Evolutionary conservation across 345 rosid genomes (phyloP), one percentile per base, ranked within the genome.

Genomic region (Rhizophora apiculata): DNA sequence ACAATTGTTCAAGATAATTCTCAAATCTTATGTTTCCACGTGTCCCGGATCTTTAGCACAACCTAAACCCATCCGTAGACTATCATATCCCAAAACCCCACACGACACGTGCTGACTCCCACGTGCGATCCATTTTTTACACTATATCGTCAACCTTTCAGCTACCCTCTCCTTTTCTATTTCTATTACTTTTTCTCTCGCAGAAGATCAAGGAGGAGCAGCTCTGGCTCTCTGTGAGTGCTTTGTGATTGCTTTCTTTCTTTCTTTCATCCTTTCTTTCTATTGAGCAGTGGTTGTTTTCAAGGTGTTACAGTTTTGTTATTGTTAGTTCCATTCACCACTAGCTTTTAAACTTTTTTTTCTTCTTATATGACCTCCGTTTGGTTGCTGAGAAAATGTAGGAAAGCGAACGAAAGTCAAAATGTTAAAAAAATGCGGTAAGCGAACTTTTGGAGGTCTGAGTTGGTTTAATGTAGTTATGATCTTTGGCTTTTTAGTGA

Each of bases 111-210:
- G 74, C 57, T 37, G 49, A 60, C 62, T 61, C 49, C 57, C 82
- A 76, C 78, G 69, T 62, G 76, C 68, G 10, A 26, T 72, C 73
- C 56, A 9, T 60, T 65, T 67, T n/a, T 49, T 24, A 0, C 49
- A 20, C 9, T 62, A 58, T 26, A 43, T 62, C 75, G 46, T 60
- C 51, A 74, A 55, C 10, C 5, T 43, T 13, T 15, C 0, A 0
- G 49, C 3, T 19, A 43, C 46, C 4, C 0, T 13, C 49, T 53
- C 46, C 36, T 20, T 34, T 65, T 61, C 55, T 43, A 18, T 10
- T 1, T 7, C 43, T 36, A 1, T 36, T 1, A 2, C 11, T 36
- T 5, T 36, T 2, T 8, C 34, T 39, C 46, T 37, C 2, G 15
- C 46, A 7, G 9, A 1, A 34, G 9, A 34, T 34, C 37, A 34